phyloP scores from a whole-genome alignment of 2,329 filamentous ascomycete genomes.

The Penicillium sumatraense region DNA sequence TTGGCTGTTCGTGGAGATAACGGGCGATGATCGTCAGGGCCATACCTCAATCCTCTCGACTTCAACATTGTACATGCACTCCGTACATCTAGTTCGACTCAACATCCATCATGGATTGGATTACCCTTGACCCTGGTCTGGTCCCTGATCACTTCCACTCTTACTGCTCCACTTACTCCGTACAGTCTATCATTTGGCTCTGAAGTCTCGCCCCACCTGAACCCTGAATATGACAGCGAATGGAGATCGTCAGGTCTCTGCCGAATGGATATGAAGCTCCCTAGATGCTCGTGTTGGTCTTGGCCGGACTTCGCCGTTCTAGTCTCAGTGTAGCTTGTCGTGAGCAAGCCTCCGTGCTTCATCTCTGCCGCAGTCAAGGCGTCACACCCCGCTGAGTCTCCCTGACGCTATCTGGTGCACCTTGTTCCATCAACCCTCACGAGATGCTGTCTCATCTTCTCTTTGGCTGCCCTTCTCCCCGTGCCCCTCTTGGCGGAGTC shows the following conservation, averaged over 20 bases:
- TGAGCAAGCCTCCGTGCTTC: slow-evolving; percentile 21
- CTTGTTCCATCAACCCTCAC: slow-evolving; percentile 1
- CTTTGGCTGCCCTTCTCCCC: slow-evolving; percentile 7
- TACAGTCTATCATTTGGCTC: slow-evolving; percentile 1
- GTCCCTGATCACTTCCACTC: slow-evolving; percentile 4
- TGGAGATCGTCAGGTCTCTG: slow-evolving; percentile 23
- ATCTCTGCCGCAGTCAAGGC: neutral
- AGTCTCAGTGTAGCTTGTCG: slow-evolving; percentile 22
- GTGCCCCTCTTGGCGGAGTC: slow-evolving; percentile 19
- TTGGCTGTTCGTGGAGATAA: slow-evolving; percentile 24
- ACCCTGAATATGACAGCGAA: slow-evolving; percentile 11
- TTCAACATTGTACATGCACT: slow-evolving; percentile 1
- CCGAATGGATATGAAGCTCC: slow-evolving; percentile 20
- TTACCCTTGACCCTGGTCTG: neutral
- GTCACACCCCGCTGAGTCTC: slow-evolving; percentile 8
- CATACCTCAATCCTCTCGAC: slow-evolving; percentile 4
- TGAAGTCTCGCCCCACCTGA: neutral
- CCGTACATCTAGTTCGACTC: slow-evolving; percentile 2
- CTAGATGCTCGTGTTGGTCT: slow-evolving; percentile 14
- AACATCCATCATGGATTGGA: neutral
- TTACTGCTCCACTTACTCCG: neutral
- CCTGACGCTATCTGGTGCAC: slow-evolving; percentile 16
- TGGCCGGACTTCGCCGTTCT: slow-evolving; percentile 24
- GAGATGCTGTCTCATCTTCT: slow-evolving; percentile 11
- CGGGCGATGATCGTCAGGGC: slow-evolving; percentile 27